Conservation (phyloP, 2,329 filamentous ascomycete genomes). For the Diaporthe eres region DNA sequence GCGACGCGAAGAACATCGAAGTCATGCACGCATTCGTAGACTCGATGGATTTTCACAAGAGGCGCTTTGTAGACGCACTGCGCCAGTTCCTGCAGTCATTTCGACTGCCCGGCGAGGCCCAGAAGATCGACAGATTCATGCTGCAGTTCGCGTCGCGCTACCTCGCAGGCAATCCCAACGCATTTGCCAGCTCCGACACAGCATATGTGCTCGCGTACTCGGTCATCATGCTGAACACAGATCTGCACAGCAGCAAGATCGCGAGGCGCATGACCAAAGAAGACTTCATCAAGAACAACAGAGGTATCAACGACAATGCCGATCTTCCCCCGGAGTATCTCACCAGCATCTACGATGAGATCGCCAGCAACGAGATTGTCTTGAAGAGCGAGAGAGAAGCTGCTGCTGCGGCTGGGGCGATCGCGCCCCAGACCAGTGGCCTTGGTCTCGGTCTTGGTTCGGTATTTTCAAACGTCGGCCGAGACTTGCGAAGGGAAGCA, state of each 20-base stretch:
- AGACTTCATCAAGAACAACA: conserved; percentile 99
- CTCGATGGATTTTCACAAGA: conserved; percentile 91
- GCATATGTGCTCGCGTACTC: conserved; percentile 97
- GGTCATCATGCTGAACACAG: conserved; percentile 96
- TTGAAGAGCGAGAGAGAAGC: conserved; percentile 92
- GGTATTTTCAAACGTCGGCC: conserved; percentile 90
- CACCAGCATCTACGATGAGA: conserved; percentile 91
- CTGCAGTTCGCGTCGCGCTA: conserved; percentile 98
- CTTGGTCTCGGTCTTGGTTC: conserved; percentile 88
- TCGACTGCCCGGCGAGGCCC: conserved; percentile 92
- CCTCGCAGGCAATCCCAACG: conserved; percentile 93
- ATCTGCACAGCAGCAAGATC: conserved; percentile 92
- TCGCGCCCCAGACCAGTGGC: conserved; percentile 72
- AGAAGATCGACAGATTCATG: conserved; percentile 99
- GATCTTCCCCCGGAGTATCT: conserved; percentile 96
- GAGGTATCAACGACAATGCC: conserved; percentile 96
- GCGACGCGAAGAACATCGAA: conserved; percentile 91
- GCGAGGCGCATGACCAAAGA: conserved; percentile 90
- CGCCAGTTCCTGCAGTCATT: conserved; percentile 95
- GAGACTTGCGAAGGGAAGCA: conserved; percentile 92
- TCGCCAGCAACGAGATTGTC: conserved; percentile 91
- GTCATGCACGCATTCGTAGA: conserved; percentile 99
- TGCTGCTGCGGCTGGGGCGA: conserved; percentile 82
- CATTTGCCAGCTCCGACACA: conserved; percentile 97
- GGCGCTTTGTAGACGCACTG: conserved; percentile 91